Conservation (phyloP, 768 basidiomycete genomes). For the Kwoniella bestiolae region DNA sequence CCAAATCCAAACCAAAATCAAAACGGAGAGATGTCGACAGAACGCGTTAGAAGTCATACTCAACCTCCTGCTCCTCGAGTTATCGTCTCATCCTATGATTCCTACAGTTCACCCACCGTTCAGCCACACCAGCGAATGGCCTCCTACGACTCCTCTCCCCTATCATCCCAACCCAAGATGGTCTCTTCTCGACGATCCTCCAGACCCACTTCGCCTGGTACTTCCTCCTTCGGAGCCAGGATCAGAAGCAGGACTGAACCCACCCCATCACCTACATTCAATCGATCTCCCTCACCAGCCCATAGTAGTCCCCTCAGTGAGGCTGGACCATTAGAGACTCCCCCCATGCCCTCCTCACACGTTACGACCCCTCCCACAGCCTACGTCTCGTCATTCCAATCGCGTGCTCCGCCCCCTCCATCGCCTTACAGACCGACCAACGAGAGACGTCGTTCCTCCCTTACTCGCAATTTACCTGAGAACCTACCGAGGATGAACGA, state of each 20-base stretch:
- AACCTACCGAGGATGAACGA: slow-evolving; percentile 21
- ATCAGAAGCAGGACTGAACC: slow-evolving; percentile 21
- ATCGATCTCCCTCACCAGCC: neutral
- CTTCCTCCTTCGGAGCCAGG: slow-evolving; percentile 42
- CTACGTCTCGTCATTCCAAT: slow-evolving; percentile 40
- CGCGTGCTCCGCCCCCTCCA: slow-evolving; percentile 41
- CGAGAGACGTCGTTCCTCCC: slow-evolving; percentile 29
- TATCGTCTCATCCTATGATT: slow-evolving; percentile 23
- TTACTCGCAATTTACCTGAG: slow-evolving; percentile 31
- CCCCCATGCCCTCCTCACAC: slow-evolving; percentile 36
- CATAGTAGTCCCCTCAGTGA: neutral
- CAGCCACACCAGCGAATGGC: slow-evolving; percentile 23
- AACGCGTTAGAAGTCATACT: slow-evolving; percentile 1
- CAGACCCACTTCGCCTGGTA: slow-evolving; percentile 42
- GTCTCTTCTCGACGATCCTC: slow-evolving; percentile 27
- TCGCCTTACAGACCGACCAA: slow-evolving; percentile 50
- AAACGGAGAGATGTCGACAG: neutral
- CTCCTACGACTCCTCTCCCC: slow-evolving; percentile 19
- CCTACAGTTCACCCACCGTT: slow-evolving; percentile 6
- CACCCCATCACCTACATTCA: neutral
- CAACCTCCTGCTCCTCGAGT: slow-evolving; percentile 22
- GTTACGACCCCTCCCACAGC: slow-evolving; percentile 50
- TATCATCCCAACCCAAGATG: slow-evolving; percentile 9
- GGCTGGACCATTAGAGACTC: slow-evolving; percentile 19
- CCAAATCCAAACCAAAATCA: neutral